Base-by-base conservation (phyloP, 2,329 filamentous ascomycete species). In the Arthrinium phaeospermum region DNA sequence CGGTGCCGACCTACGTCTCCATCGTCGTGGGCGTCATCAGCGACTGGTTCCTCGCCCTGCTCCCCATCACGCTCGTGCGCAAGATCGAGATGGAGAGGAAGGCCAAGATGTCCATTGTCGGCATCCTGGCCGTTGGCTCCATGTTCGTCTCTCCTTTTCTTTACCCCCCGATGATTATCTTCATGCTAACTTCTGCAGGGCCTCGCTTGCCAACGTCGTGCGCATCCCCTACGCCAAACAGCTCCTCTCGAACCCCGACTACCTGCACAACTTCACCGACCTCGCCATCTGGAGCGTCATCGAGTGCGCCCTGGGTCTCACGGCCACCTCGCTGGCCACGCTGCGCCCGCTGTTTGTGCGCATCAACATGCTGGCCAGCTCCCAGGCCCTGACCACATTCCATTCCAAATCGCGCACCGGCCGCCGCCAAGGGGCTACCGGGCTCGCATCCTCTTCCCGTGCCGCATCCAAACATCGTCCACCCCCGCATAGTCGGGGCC, bases 1-100 rank as follows among this genome's bases (percentile, higher is more conserved):
- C 70, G n/a, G 70, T 73, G 34, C 72, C 72, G 12, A 73, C 72
- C 27, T 73, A 73, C 46, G 51, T 73, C 34, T 57, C 70, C n/a
- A 68, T 70, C 24, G 46, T 73, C 13, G n/a, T 73, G 30, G 70
- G 70, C 12, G 72, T 73, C 12, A 10, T 71, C 8, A 57, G 61
- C 22, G 72, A 73, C 37, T 73, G 72, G 72, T 71, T 67, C 45
- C 30, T 73, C n/a, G 72, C 72, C 24, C 69, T 73, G 19, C 51
- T 73, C 2, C 72, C 72, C 19, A 68, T 70, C 19, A 71, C 70
- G 6, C 67, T 73, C 3, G 24, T 73, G n/a, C 70, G 70, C 46
- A 73, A 73, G 22, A 45, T 71, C 19, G 70, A 71, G 70, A 73
- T 73, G 72, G 70, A 73, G 19, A 69, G 37, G 45, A 69, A 49